Conservation (phyloP, 1,139 yeast species). For the Wickerhamomyces sp. region DNA sequence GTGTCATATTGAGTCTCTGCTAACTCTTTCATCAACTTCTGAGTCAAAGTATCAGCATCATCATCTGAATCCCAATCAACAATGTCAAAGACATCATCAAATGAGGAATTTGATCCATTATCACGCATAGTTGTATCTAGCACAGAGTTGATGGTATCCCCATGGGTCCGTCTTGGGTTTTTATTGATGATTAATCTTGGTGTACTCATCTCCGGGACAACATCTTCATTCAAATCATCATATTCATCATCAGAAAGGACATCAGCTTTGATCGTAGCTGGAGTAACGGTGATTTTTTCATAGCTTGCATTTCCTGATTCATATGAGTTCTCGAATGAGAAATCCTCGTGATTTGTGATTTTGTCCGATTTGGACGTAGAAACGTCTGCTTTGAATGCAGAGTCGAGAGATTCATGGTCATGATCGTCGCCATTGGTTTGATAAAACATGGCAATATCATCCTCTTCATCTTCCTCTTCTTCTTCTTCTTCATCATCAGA, state of each 20-base stretch:
- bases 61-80: slow-evolving; percentile 70
- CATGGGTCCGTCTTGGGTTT: slow-evolving; percentile 13
- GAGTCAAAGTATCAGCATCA: slow-evolving; percentile 51
- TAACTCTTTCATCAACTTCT: slow-evolving; percentile 50
- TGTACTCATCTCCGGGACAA: slow-evolving; percentile 3
- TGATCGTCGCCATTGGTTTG: slow-evolving; percentile 8
- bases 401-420: slow-evolving; percentile 1
- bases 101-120: slow-evolving; percentile 11
- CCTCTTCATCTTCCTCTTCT: slow-evolving; percentile 11
- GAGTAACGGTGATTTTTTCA: slow-evolving; percentile 11
- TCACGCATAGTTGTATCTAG: slow-evolving; percentile 13
- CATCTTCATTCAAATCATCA: slow-evolving; percentile 12
- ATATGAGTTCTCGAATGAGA: slow-evolving; percentile 17
- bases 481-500: slow-evolving; percentile 12
- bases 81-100: slow-evolving; percentile 65
- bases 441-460: slow-evolving; percentile 19
- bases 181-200: slow-evolving; percentile 7
- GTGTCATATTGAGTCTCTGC: slow-evolving; percentile 45
- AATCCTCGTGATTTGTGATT: not conserved
- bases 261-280: slow-evolving; percentile 12
- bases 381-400: not conserved
- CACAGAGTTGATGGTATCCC: slow-evolving; percentile 18
- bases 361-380: no score
- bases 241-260: slow-evolving; percentile 19
- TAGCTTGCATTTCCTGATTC: slow-evolving; percentile 10